Conservation (phyloP, 352 stramenopile genomes). For the Peronospora destructor region DNA sequence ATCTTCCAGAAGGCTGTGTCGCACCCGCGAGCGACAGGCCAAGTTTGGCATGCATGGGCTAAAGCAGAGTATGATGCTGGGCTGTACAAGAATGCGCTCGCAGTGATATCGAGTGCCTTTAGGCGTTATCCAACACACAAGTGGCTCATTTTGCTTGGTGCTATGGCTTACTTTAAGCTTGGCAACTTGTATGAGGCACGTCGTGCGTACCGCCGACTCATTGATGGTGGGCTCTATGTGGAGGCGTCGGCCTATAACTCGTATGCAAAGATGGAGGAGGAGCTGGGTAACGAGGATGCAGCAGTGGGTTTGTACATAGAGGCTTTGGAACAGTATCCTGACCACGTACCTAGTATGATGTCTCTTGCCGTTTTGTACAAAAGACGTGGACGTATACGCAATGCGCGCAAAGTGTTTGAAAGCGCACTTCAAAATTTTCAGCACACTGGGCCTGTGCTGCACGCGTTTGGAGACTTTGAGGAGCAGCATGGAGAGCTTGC, state of each 20-base stretch:
- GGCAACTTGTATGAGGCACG: constrained; percentile 70
- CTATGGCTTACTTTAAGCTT: constrained; percentile 74
- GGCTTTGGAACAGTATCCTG: constrained; percentile 47
- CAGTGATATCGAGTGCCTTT: constrained; percentile 57
- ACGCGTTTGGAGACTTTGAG: constrained; percentile 72
- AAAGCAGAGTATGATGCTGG: constrained; percentile 78
- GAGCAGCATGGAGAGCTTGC: constrained; percentile 60
- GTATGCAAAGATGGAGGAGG: constrained; percentile 80
- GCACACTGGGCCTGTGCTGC: constrained; percentile 48
- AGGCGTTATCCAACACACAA: constrained; percentile 71
- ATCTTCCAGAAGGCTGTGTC: constrained; percentile 51
- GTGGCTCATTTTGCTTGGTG: constrained; percentile 70
- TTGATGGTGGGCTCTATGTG: constrained; percentile 63
- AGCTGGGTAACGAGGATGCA: constrained; percentile 62
- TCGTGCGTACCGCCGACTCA: constrained; percentile 59
- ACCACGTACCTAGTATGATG: constrained; percentile 77
- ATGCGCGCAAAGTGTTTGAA: constrained; percentile 61
- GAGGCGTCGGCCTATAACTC: constrained; percentile 75
- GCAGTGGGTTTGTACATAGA: constrained; percentile 59
- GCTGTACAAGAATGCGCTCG: constrained; percentile 67
- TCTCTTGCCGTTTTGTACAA: constrained; percentile 61
- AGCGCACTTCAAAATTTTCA: constrained; percentile 49
- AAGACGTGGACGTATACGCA: constrained; percentile 37
- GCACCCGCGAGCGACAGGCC: constrained; percentile 48
- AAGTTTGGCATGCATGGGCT: constrained; percentile 84